Evolutionary conservation across 306 rosid species (phyloP), one percentile per base, ranked within the genome.

Genomic region (Sicyos edulis): DNA sequence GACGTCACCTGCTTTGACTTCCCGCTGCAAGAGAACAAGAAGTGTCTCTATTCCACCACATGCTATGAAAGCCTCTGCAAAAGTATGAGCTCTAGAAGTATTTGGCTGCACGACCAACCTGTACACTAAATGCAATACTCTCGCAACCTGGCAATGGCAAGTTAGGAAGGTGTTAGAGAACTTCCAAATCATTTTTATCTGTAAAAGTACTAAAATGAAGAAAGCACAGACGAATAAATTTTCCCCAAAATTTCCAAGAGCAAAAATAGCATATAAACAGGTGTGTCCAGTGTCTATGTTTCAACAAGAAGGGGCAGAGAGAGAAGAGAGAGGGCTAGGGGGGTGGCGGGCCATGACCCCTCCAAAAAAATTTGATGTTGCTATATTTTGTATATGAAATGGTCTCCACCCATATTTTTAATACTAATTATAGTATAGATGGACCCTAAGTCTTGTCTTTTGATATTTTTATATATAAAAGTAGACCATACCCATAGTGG

Each of bases 61-160:
- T 71, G 89, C 85, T 71, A 93, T 78, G 74, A 93, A 89, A 79
- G 95, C 96, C 86, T 93, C 93, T 14, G 87, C 91, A 91, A 93
- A 86, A 61, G 91, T 85, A 44, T 85, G 91, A 77, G 92, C 92
- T 87, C 92, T 88, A 74, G 82, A 78, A 54, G 89, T 82, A 71
- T 93, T 93, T 50, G 99, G 99, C 74, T 88, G 99, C 62, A 91
- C 92, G 70, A 91, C 89, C 84, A 93, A 91, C 85, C 97, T 85
- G 83, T 89, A 93, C 62, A 91, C 83, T 82, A 93, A 86, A 83
- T 91, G 95, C 87, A 93, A 80, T 76, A 87, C 88, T 87, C 99
- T 88, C 17, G 95, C 96, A 82, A 93, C 86, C 99, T 93, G 87
- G 55, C 59, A 75, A 76, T 78, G 87, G 54, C 63, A 75, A 76